Base-by-base conservation (phyloP, 1,284 basidiomycete species). In the Dichomitus squalens region DNA sequence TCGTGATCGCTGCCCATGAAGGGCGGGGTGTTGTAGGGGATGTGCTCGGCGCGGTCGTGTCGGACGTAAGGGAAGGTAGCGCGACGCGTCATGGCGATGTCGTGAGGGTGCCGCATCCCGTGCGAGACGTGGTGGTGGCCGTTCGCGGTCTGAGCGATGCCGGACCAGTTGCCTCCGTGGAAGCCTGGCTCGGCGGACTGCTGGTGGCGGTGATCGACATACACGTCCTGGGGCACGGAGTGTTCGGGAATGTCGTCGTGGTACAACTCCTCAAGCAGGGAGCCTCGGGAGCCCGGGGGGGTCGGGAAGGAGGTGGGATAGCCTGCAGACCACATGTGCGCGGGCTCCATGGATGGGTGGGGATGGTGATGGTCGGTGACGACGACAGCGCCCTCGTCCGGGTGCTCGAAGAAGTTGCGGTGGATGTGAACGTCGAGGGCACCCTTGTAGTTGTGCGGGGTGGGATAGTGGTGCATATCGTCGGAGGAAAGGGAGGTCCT, bases 31-130 rank as follows among this genome's bases (percentile, higher is more conserved):
- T 69, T 64, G 43, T 70, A 71, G 61, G 73, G 72, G 49, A 73
- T 69, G 58, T 79, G 74, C 54, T 81, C 79, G 48, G 68, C 70
- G 52, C 80, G 79, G 72, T 90, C 88, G 58, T 87, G 83, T 38
- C 86, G 79, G 53, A 88, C 86, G 67, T 85, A 86, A 49, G 88
- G 88, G 72, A 84, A 90, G 3, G 88, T 90, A 6, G 85, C 85
- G 53, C 88, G 78, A 47, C 88, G 84, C 53, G 79, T 75, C 57
- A 83, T 78, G 40, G 76, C 69, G 63, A 81, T 77, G 52, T 81
- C 79, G 59, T 78, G 73, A 9, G 70, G 66, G 55, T 76, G 72
- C 56, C 70, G 70, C 65, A 67, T 67, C 47, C 61, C 52, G 60
- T 59, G 68, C 34, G 70, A 69, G 55, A 70, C 66, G 53, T 73